phyloP scores from a whole-genome alignment of 2,329 filamentous ascomycete genomes.

The Calonectria hawksworthii region DNA sequence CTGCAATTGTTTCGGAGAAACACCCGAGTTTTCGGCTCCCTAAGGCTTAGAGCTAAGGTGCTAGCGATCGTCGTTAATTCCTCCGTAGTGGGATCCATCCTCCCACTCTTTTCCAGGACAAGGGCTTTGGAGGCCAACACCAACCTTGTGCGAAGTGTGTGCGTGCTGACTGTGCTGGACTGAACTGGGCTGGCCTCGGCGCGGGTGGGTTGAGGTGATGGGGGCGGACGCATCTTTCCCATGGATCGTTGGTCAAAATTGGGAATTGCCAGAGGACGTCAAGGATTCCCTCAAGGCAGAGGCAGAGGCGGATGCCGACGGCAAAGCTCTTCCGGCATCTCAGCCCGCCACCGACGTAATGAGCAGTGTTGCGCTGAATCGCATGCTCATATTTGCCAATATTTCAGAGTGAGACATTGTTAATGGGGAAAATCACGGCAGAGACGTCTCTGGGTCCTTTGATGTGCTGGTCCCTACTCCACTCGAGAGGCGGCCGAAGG shows the following conservation, averaged over 20 bases:
- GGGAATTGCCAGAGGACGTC: conserved; percentile 25
- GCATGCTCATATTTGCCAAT: conserved; percentile 31
- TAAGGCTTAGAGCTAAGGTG: conserved; percentile 23
- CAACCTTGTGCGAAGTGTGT: conserved; percentile 21
- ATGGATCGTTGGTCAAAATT: conserved; percentile 25
- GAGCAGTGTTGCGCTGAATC: conserved; percentile 34
- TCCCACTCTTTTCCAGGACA: conserved; percentile 31
- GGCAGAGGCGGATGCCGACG: conserved; percentile 43
- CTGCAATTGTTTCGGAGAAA: conserved; percentile 26
- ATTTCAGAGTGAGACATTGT: conserved; percentile 34
- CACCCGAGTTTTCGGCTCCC: not conserved
- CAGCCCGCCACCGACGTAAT: conserved; percentile 47
- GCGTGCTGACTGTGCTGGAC: conserved; percentile 22
- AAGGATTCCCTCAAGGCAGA: conserved; percentile 20
- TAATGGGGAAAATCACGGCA: conserved; percentile 33
- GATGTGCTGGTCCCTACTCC: conserved; percentile 24
- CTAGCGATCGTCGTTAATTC: conserved; percentile 26
- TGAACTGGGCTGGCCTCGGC: conserved; percentile 8
- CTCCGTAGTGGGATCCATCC: conserved; percentile 30
- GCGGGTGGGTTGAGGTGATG: conserved; percentile 12
- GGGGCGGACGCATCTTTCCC: conserved; percentile 18
- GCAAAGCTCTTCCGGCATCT: conserved; percentile 41
- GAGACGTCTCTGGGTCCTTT: conserved; percentile 21
- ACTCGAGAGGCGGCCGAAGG: conserved; percentile 27
- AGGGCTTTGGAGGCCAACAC: conserved; percentile 22